These are phyloP conservation scores for Scheffersomyces segobiensis DNA, from an alignment of 1,139 yeast genomes.

Conservation along the genomic window DNA sequence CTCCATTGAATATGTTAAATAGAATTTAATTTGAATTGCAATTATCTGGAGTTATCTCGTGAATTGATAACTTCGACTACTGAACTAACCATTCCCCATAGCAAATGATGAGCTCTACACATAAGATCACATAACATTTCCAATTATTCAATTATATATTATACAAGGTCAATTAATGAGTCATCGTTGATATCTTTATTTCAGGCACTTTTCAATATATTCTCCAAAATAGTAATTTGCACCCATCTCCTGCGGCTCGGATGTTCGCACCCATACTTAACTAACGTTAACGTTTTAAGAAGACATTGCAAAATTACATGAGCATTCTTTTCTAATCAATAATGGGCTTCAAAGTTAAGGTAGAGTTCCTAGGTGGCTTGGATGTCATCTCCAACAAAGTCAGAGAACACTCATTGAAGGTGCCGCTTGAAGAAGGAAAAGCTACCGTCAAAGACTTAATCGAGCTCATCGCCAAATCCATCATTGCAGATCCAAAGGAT, in stretches of 20 bases:
- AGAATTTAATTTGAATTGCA: no score
- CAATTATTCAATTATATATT: no score
- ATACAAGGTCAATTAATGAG: not conserved
- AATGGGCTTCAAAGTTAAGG: conserved; percentile 16
- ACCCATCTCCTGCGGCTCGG: not conserved
- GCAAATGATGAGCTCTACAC: no score
- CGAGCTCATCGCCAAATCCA: conserved; percentile 49
- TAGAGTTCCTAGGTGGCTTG: conserved; percentile 57
- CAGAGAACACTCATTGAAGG: conserved; percentile 46
- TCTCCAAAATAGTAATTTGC: not conserved
- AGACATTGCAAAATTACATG: not conserved
- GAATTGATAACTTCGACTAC: no score
- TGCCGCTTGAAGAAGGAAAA: conserved; percentile 43
- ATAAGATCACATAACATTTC: not conserved
- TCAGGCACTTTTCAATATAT: not conserved
- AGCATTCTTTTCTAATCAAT: not conserved
- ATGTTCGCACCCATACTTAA: not conserved
- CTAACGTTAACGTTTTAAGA: not conserved
- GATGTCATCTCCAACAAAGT: conserved; percentile 62
- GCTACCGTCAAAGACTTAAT: conserved; percentile 61
- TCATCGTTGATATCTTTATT: not conserved
- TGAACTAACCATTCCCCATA: no score
- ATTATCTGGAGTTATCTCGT: not conserved
- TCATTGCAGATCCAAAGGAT: conserved; percentile 64
- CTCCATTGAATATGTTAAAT: not conserved